Base-by-base conservation (phyloP, 1,284 basidiomycete species). In the Sparassis latifolia region DNA sequence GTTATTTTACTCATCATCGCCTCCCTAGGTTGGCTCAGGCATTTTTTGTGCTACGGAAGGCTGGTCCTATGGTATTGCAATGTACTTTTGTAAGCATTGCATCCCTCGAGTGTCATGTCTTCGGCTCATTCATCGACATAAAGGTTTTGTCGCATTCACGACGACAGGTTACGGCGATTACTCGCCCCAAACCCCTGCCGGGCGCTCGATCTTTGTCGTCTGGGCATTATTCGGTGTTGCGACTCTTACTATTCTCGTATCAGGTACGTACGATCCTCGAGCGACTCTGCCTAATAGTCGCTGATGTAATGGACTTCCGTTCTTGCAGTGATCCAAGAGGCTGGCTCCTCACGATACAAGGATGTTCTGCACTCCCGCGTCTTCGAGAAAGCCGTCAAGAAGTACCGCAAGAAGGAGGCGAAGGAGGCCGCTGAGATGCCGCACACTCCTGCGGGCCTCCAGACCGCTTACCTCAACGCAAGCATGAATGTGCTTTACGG, bases 151-250 rank as follows among this genome's bases (percentile, higher is more conserved):
- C 38, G 64, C 82, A 6, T 86, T 87, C 65, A 77, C 77, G 0
- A 85, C 82, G 0, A 78, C 86, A 28, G 86, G 88, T 2, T 89
- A 84, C 59, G 86, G 88, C 5, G 87, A 91, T 57, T 71, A 75
- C 33, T 62, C 75, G 0, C 86, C 86, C 0, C 63, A 66, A 40
- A 82, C 84, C 0, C 77, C 82, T 10, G 78, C 83, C 4, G 89
- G 89, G 2, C 76, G 87, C 29, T 80, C 84, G 4, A 75, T 92
- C 44, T 92, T 93, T 64, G 79, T 92, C 48, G 78, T 84, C 5
- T 92, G 90, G 90, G 85, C 88, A 0, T 66, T 93, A 42, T 67
- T 88, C 6, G 88, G 88, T 28, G 84, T 91, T 20, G 86, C 76
- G 1, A 80, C 85, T 0, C 79, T 90, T 77, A 87, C 86, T 0